Base-by-base conservation (phyloP, 164 flowering plant genomes). In the Vitis amurensis region DNA sequence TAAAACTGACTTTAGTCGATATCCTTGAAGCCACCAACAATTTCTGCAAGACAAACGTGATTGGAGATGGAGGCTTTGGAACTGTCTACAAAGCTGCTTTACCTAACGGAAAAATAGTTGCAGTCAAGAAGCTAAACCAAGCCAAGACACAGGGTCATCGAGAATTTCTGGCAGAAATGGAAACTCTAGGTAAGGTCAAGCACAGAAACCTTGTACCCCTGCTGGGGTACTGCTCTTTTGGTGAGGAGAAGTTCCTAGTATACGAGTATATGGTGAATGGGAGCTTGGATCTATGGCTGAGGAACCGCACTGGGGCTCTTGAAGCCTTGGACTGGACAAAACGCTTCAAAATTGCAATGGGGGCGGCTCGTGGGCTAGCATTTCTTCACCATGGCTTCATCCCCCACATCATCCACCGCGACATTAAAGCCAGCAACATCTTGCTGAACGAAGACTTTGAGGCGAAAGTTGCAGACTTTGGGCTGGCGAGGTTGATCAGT, bases 21-120 rank as follows among this genome's bases (percentile, higher is more conserved):
- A 85, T 89, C 30, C 85, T 88, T 29, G 82, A 83, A 75, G 93
- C 87, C 16, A 89, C 94, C 61, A 85, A 87, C 79, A 80, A 89
- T 61, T 89, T 91, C 79, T 83, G 94, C 83, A 89, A 88, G 83
- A 76, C 84, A 2, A 91, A 89, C 71, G 82, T 91, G 1, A 85
- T 91, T 11, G 97, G 97, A 1, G 97, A 91, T 71, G 92, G 97
- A 53, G 94, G 97, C 1, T 91, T 89, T 50, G 97, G 93, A 19
- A 91, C 94, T 0, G 97, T 89, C 11, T 89, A 89, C 79, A 87
- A 82, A 64, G 97, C 97, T 17, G 76, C 68, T 1, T 74, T 87
- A 29, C 85, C 86, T 0, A 74, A 78, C 68, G 91, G 89, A 2
- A 85, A 81, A 68, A 82, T 76, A 1, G 97, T 91, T 30, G 94